Evolutionary conservation across 1,284 basidiomycete genomes (phyloP).

Genomic region (Hymenochaete sp.): DNA sequence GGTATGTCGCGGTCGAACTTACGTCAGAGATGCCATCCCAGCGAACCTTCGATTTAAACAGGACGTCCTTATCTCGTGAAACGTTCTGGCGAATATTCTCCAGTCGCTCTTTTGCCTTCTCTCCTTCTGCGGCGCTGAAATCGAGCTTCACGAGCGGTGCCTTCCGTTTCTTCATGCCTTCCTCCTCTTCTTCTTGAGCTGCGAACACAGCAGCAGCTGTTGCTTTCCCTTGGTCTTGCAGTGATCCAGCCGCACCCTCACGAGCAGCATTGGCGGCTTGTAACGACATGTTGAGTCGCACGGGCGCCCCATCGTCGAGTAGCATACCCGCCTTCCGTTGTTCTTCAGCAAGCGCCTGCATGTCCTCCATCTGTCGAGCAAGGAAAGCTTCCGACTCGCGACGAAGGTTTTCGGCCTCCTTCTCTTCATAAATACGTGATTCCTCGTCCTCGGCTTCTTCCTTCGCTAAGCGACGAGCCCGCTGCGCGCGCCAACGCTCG

Average conservation of each 20-base stretch:
- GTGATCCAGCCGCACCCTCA: slow-evolving; percentile 38
- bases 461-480: slow-evolving; percentile 54
- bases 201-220: slow-evolving; percentile 51
- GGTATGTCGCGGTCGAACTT: slow-evolving; percentile 27
- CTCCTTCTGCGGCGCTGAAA: slow-evolving; percentile 69
- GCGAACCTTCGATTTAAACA: slow-evolving; percentile 74
- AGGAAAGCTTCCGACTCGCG: slow-evolving; percentile 84
- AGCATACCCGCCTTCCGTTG: slow-evolving; percentile 82
- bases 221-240: slow-evolving; percentile 42
- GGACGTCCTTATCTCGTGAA: slow-evolving; percentile 59
- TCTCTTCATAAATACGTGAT: slow-evolving; percentile 72
- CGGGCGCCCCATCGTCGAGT: slow-evolving; percentile 83
- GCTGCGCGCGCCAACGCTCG: slow-evolving; percentile 64
- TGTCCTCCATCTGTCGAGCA: slow-evolving; percentile 83
- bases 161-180: slow-evolving; percentile 68
- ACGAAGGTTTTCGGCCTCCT: slow-evolving; percentile 75
- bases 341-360: slow-evolving; percentile 78
- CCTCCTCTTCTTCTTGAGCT: slow-evolving; percentile 77
- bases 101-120: slow-evolving; percentile 68
- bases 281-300: slow-evolving; percentile 71
- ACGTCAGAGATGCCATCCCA: slow-evolving; percentile 85
- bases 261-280: slow-evolving; percentile 30
- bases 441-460: slow-evolving; percentile 81
- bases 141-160: slow-evolving; percentile 79
- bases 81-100: slow-evolving; percentile 65